Evolutionary conservation across 2,329 filamentous ascomycete species (phyloP).

Genomic region (Penicillium sp.): DNA sequence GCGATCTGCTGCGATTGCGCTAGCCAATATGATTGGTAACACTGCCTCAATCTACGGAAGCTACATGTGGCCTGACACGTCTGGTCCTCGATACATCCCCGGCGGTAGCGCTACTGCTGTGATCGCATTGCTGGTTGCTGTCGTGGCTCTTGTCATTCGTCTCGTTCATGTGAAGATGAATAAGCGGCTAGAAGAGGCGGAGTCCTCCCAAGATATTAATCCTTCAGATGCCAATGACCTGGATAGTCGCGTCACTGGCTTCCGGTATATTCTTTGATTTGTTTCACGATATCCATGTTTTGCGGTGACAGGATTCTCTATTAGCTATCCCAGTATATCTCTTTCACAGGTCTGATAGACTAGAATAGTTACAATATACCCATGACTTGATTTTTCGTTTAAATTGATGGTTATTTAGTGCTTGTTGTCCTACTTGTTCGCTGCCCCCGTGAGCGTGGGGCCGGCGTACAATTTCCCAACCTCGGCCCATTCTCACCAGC

Average conservation of each 20-base stretch:
- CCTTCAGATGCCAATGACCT: neutral
- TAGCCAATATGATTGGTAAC: conserved; percentile 46
- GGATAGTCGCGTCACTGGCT: conserved; percentile 12
- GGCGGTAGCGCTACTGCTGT: conserved; percentile 38
- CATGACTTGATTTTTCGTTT: neutral
- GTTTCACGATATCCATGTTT: neutral
- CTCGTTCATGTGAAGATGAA: conserved; percentile 38
- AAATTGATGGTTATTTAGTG: too few relatives aligned
- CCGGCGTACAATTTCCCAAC: too few relatives aligned
- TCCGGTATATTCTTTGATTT: conserved; percentile 25
- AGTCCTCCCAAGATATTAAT: conserved; percentile 8
- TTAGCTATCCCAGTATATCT: neutral
- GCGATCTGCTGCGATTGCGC: conserved; percentile 44
- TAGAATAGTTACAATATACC: conserved; percentile 1
- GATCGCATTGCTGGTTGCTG: conserved; percentile 37
- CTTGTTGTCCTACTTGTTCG: too few relatives aligned
- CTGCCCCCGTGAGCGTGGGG: too few relatives aligned
- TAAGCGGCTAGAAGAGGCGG: conserved; percentile 26
- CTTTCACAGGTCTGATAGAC: neutral
- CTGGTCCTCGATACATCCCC: conserved; percentile 40
- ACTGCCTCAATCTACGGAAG: conserved; percentile 43
- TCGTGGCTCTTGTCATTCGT: conserved; percentile 36
- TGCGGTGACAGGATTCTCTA: neutral
- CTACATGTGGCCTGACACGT: conserved; percentile 39
- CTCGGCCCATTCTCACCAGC: too few relatives aligned